Evolutionary conservation across 768 basidiomycete species (phyloP).

Genomic region (Pleurotus tuber-regium): DNA sequence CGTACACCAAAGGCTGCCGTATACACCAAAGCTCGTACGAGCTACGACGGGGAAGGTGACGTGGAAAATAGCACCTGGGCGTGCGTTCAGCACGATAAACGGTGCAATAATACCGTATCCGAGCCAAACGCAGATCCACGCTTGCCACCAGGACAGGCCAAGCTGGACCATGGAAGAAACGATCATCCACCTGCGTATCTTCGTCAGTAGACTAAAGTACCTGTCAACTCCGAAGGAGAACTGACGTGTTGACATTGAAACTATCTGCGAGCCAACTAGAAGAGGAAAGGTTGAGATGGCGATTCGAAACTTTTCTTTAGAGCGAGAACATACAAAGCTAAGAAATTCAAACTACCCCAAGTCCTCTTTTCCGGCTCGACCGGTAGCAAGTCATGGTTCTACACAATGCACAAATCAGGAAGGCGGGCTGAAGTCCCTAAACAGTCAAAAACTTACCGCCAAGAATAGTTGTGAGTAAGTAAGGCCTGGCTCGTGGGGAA

Average conservation of each 20-base stretch:
- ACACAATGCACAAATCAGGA: slow-evolving; percentile 13
- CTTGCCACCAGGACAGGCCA: slow-evolving; percentile 81
- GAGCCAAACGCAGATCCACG: slow-evolving; percentile 79
- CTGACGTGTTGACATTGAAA: slow-evolving; percentile 77
- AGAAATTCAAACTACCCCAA: slow-evolving; percentile 66
- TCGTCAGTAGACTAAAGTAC: too few species aligned
- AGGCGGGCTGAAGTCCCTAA: too few species aligned
- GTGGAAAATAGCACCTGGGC: slow-evolving; percentile 75
- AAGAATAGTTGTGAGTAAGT: slow-evolving; percentile 57
- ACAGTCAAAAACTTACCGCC: slow-evolving; percentile 35
- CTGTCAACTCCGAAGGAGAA: slow-evolving; percentile 13
- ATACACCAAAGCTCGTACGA: slow-evolving; percentile 76
- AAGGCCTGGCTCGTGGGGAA: slow-evolving; percentile 50
- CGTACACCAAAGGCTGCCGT: slow-evolving; percentile 76
- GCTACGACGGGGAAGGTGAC: slow-evolving; percentile 75
- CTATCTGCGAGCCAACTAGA: slow-evolving; percentile 76
- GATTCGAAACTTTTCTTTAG: background rate
- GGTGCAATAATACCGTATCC: slow-evolving; percentile 59
- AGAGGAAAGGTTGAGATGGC: slow-evolving; percentile 9
- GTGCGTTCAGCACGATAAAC: slow-evolving; percentile 75
- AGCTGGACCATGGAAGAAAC: slow-evolving; percentile 71
- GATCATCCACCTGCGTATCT: slow-evolving; percentile 80
- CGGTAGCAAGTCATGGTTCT: slow-evolving; percentile 76
- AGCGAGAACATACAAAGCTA: slow-evolving; percentile 50
- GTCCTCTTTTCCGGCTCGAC: slow-evolving; percentile 60